Evolutionary conservation across 192 early-diverging fungal species (phyloP).

Genomic region (Coemansia sp.): DNA sequence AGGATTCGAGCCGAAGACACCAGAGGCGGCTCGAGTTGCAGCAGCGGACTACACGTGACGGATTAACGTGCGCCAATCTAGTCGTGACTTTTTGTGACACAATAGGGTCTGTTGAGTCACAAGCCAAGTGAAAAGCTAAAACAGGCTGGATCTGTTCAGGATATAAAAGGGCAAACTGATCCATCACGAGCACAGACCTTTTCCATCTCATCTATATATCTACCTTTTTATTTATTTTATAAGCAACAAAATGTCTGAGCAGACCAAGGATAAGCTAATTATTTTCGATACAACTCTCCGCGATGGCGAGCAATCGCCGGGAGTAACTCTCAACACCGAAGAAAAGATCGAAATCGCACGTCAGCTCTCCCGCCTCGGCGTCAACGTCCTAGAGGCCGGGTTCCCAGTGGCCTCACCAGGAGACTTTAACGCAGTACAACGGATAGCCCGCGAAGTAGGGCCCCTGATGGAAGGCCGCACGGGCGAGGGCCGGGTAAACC

Average conservation of each 20-base stretch:
- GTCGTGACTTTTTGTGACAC: no score
- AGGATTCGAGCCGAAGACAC: background rate
- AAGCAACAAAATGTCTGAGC: slow-evolving; percentile 4
- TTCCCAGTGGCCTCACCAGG: slow-evolving; percentile 93
- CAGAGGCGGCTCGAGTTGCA: background rate
- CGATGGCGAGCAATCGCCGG: slow-evolving; percentile 98
- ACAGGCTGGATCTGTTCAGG: background rate
- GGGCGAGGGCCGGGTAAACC: slow-evolving; percentile 58
- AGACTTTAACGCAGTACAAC: slow-evolving; percentile 93
- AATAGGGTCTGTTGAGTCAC: background rate
- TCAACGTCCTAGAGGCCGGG: slow-evolving; percentile 95
- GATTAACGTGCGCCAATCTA: background rate
- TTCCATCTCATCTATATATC: background rate
- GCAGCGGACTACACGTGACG: background rate
- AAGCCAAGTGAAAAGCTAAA: no score
- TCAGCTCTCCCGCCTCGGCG: slow-evolving; percentile 90
- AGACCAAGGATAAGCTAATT: slow-evolving; percentile 74
- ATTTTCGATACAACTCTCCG: slow-evolving; percentile 96
- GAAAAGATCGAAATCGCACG: slow-evolving; percentile 96
- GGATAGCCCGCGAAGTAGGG: slow-evolving; percentile 92
- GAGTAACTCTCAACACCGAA: slow-evolving; percentile 86
- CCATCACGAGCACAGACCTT: background rate
- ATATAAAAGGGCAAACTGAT: background rate
- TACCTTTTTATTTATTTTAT: background rate
- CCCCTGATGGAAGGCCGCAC: slow-evolving; percentile 79